Base-by-base conservation (phyloP, 805 yeast species). In the Cyberlindnera subsufficiens region DNA sequence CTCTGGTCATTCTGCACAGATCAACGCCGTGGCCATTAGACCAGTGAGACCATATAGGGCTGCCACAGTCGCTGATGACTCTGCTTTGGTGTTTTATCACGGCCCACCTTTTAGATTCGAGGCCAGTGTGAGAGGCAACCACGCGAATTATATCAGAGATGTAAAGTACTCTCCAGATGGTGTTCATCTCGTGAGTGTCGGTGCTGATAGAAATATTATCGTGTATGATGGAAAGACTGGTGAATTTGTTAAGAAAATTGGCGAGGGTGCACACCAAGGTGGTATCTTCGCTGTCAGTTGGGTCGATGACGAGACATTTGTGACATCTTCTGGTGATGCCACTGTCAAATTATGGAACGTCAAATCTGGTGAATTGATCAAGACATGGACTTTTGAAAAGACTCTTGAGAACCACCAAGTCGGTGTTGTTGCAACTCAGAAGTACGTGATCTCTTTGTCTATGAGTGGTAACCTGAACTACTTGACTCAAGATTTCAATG, bases 41-140 rank as follows among this genome's bases (percentile, higher is more conserved):
- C 88, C 90, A 17, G 49, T 43, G 14, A 78, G 99, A 63, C 99
- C 99, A 9, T 87, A 85, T 68, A 72, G 96, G 44, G 96, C 96
- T 0, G 95, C 85, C 6, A 89, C 98, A 3, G 97, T 84, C 8
- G 78, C 95, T 32, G 96, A 90, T 58, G 98, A 93, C 60, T 79
- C 81, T 41, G 82, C 86, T 1, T 64, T 90, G 50, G 95, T 90
- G 2, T 89, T 89, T 58, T 80, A 76, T 58, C 80, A 80, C 42
- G 98, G 98, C 1, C 96, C 97, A 4, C 99, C 99, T 0, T 93
- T 90, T 72, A 86, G 86, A 60, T 93, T 91, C 58, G 71, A 76
- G 35, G 72, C 77, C 35, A 78, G 90, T 55, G 77, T 80, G 38
- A 73, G 95, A 53, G 83, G 80, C 5, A 69, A 80, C 51, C 97